phyloP scores from a whole-genome alignment of 2,329 filamentous ascomycete genomes.

The Camillea tinctor region DNA sequence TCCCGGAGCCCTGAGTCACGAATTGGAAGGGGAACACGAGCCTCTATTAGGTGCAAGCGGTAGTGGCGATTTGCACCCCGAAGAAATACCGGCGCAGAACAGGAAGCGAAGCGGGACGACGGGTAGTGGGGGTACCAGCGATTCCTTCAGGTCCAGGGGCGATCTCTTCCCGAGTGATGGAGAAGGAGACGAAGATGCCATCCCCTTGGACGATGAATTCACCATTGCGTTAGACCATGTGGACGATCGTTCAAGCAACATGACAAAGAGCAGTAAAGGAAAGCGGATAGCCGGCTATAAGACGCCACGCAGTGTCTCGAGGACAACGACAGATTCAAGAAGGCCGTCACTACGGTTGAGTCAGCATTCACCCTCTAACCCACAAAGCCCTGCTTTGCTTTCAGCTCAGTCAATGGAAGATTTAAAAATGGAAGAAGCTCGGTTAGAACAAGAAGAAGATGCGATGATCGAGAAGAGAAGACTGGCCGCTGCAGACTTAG shows the following conservation, averaged over 20 bases:
- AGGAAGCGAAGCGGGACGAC: slow-evolving; percentile 75
- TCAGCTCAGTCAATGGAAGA: slow-evolving; percentile 49
- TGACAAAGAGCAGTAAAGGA: slow-evolving; percentile 59
- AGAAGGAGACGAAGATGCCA: slow-evolving; percentile 84
- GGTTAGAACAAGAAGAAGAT: slow-evolving; percentile 51
- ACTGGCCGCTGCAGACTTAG: slow-evolving; percentile 51
- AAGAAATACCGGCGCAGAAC: slow-evolving; percentile 33
- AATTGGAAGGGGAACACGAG: slow-evolving; percentile 57
- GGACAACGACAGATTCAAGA: slow-evolving; percentile 53
- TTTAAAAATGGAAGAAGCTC: slow-evolving; percentile 52
- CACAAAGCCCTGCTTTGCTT: slow-evolving; percentile 37
- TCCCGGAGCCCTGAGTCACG: slow-evolving; percentile 54
- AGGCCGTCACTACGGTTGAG: slow-evolving; percentile 26
- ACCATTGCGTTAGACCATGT: slow-evolving; percentile 75
- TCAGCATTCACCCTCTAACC: slow-evolving; percentile 27
- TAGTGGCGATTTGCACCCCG: slow-evolving; percentile 16
- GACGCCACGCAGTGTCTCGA: slow-evolving; percentile 54
- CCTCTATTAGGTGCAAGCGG: slow-evolving; percentile 57
- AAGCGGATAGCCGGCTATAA: slow-evolving; percentile 46
- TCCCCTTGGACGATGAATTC: slow-evolving; percentile 92
- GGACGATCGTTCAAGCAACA: slow-evolving; percentile 73
- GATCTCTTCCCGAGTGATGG: slow-evolving; percentile 88
- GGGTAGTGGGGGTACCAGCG: slow-evolving; percentile 76
- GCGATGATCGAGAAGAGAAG: slow-evolving; percentile 52
- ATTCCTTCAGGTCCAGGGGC: slow-evolving; percentile 82